Conservation (phyloP, 306 rosid species). For the Quercus bicolor region DNA sequence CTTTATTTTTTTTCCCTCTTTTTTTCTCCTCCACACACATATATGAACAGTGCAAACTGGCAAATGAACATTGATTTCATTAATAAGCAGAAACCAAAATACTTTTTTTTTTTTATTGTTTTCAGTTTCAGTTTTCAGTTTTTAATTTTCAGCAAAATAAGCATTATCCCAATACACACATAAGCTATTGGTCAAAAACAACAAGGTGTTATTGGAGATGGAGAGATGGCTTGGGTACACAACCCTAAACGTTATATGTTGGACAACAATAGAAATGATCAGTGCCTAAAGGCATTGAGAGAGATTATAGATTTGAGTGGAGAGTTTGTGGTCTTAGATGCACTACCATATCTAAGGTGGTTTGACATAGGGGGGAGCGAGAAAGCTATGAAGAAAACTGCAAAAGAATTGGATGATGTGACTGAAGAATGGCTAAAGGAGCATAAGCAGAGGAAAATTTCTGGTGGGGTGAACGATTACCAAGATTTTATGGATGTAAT, state of each 20-base stretch:
- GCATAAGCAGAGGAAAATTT: slow-evolving; percentile 10
- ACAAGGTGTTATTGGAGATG: slow-evolving; percentile 20
- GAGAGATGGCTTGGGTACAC: slow-evolving; percentile 33
- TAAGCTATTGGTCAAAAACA: not conserved
- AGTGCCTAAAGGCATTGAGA: too few relatives aligned
- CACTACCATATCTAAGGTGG: slow-evolving; percentile 38
- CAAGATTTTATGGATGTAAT: slow-evolving; percentile 32
- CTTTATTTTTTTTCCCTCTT: too few relatives aligned
- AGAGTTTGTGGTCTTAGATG: slow-evolving; percentile 11
- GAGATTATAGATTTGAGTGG: not conserved
- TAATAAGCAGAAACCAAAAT: too few relatives aligned
- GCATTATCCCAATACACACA: too few relatives aligned
- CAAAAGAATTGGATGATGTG: slow-evolving; percentile 17
- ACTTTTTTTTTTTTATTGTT: too few relatives aligned
- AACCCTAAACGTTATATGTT: not conserved
- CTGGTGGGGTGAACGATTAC: not conserved
- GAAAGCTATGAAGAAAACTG: slow-evolving; percentile 9
- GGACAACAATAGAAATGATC: slow-evolving; percentile 14
- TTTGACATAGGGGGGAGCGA: slow-evolving; percentile 31
- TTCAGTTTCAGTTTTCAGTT: too few relatives aligned
- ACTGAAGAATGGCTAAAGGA: slow-evolving; percentile 14
- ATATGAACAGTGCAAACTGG: too few relatives aligned
- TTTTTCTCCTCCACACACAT: too few relatives aligned
- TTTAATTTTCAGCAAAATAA: too few relatives aligned
- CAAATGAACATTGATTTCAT: too few relatives aligned